A percentile compares a stretch with the other conserved stretches of the same genome.
phyloP scores from a whole-genome alignment of 306 rosid genomes.

The Begonia fuchsioides region DNA sequence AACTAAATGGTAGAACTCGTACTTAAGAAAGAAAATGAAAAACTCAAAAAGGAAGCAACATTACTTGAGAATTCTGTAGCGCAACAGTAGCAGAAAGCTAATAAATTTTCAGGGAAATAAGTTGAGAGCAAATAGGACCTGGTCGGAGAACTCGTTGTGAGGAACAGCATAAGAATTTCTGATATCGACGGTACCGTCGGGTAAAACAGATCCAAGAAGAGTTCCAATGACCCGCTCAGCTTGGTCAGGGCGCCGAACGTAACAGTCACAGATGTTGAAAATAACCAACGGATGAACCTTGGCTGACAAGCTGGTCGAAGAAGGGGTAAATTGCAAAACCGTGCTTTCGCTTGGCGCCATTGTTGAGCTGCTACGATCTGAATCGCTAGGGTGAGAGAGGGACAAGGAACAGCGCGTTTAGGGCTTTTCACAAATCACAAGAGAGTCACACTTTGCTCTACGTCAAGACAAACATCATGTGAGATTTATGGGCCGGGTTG shows the following conservation, averaged over 20 bases:
- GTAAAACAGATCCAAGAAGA: conserved; percentile 63
- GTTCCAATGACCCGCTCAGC: conserved; percentile 91
- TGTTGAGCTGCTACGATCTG: conserved; percentile 22
- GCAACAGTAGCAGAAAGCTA: not conserved
- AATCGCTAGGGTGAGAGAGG: not conserved
- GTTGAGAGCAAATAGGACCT: conserved; percentile 23
- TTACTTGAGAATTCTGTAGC: not conserved
- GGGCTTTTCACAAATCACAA: too few species aligned
- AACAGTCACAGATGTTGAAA: conserved; percentile 83
- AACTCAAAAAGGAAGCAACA: not conserved
- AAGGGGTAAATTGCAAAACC: conserved; percentile 48
- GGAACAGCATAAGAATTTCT: conserved; percentile 93
- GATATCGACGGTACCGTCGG: conserved; percentile 75
- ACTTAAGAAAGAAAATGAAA: conserved; percentile 1
- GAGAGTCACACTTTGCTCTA: too few species aligned
- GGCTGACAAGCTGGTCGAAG: conserved; percentile 43
- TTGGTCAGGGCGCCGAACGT: conserved; percentile 79
- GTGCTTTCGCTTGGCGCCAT: conserved; percentile 66
- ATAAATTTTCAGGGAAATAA: not conserved
- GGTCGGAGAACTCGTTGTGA: conserved; percentile 66
- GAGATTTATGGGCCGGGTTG: too few species aligned
- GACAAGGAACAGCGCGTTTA: too few species aligned
- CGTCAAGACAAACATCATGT: too few species aligned
- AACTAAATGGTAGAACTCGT: too few species aligned
- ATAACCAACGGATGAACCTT: conserved; percentile 76